Conservation (phyloP, 2,329 filamentous ascomycete species). For the Phyllosticta capitalensis region DNA sequence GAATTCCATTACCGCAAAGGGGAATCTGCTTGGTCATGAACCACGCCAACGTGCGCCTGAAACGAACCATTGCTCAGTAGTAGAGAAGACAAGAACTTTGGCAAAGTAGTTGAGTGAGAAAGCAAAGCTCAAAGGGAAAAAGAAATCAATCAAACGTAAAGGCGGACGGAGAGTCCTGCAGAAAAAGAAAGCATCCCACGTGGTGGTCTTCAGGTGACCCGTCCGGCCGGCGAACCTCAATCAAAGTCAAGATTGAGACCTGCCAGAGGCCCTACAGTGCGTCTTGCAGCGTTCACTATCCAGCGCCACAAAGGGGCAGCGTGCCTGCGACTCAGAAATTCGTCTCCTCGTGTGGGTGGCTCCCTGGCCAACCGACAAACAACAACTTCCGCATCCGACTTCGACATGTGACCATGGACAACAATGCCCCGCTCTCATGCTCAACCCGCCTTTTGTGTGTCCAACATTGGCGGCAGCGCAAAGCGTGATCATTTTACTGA, state of each 20-base stretch:
- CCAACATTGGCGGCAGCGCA: background rate
- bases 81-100: background rate
- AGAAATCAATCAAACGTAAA: background rate
- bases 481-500: constrained; percentile 9
- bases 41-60: constrained; percentile 7
- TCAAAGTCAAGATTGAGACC: background rate
- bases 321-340: background rate
- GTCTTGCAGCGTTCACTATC: background rate
- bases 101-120: background rate
- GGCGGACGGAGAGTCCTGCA: background rate
- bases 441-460: background rate
- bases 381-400: background rate
- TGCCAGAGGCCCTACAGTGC: background rate
- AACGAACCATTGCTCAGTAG: background rate
- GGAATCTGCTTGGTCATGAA: constrained; percentile 10
- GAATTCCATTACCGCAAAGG: constrained; percentile 3
- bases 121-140: constrained; percentile 2
- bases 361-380: background rate
- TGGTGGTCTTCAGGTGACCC: background rate
- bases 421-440: background rate
- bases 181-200: background rate
- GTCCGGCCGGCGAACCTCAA: background rate
- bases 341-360: background rate
- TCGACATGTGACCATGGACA: background rate
- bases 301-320: background rate